Percentiles rank a stretch among this genome's conserved stretches.
phyloP scores from a whole-genome alignment of 768 basidiomycete species.

The Kwoniella europaea region DNA sequence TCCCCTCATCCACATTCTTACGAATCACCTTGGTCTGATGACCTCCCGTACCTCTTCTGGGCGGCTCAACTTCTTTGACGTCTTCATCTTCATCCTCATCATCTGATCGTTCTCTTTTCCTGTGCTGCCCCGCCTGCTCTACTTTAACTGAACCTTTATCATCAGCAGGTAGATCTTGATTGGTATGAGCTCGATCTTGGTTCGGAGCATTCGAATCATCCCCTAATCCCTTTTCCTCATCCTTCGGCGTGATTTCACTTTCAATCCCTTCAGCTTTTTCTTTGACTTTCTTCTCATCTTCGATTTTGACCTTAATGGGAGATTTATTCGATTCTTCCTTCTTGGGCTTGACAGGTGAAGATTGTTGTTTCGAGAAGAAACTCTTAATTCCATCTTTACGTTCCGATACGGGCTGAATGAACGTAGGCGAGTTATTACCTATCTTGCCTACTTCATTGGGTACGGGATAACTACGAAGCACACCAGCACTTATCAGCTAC shows the following conservation, averaged over 20 bases:
- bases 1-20: conserved; percentile 23
- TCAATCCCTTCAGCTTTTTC: conserved; percentile 32
- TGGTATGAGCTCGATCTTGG: background rate
- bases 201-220: conserved; percentile 56
- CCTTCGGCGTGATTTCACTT: conserved; percentile 18
- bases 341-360: conserved; percentile 33
- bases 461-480: conserved; percentile 72
- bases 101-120: conserved; percentile 12
- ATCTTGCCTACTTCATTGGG: conserved; percentile 90
- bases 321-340: background rate
- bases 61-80: conserved; percentile 3
- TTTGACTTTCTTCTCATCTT: conserved; percentile 22
- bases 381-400: conserved; percentile 76
- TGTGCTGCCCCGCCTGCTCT: conserved; percentile 18
- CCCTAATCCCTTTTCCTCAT: conserved; percentile 44
- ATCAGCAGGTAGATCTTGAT: background rate
- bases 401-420: conserved; percentile 76
- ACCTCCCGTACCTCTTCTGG: conserved; percentile 30
- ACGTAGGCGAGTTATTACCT: conserved; percentile 77
- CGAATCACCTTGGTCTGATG: conserved; percentile 47
- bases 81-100: conserved; percentile 21
- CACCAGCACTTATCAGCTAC: background rate
- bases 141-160: background rate
- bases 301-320: conserved; percentile 6
- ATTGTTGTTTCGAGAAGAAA: conserved; percentile 57